Base-by-base conservation (phyloP, 306 rosid species). In the Urtica urens region DNA sequence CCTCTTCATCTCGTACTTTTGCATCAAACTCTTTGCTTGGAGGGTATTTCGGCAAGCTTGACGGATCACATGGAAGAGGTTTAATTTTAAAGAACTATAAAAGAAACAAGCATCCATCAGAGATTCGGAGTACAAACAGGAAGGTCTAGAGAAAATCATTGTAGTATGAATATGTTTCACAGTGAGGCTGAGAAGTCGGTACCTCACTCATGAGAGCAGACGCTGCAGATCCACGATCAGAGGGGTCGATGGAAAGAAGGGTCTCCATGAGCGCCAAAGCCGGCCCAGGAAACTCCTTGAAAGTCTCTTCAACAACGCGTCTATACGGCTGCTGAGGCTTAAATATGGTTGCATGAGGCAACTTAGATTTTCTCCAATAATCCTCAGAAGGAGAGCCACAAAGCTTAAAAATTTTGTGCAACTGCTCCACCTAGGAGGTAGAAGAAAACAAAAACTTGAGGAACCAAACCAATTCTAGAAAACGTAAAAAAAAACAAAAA, bases 21-120 rank as follows among this genome's bases (percentile, higher is more conserved):
- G 95, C 93, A 67, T 90, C 99, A 64, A 90, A 75, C 81, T 90
- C 99, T 72, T 90, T 90, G 81, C 99, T 90, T 7, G 99, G 99
- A 72, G 99, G 95, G 69, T 90, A 90, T 74, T 79, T 90, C 10
- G 99, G 99, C 75, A 90, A 67, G 69, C 80, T 90, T 31, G 83
- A 79, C 22, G 99, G 93, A 77, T 90, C 99, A 62, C 99, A 90
- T 23, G 99, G 99, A 38, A 85, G 72, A 56, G 99, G 99, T 58
- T 85, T 90, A 22, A 71, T 64, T 10, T 92, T 68, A 69, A 90
- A 90, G 72, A 85, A 85, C 99, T 90, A 58, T 33, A 55, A 63
- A 54, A 43, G 29, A 8, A 54, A 33, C 30, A 21, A 31, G 10
- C 18, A n/a, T n/a, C n/a, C n/a, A n/a, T n/a, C n/a, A n/a, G n/a